Evolutionary conservation across 2,329 filamentous ascomycete genomes (phyloP).

Genomic region (Graphilbum fragrans): DNA sequence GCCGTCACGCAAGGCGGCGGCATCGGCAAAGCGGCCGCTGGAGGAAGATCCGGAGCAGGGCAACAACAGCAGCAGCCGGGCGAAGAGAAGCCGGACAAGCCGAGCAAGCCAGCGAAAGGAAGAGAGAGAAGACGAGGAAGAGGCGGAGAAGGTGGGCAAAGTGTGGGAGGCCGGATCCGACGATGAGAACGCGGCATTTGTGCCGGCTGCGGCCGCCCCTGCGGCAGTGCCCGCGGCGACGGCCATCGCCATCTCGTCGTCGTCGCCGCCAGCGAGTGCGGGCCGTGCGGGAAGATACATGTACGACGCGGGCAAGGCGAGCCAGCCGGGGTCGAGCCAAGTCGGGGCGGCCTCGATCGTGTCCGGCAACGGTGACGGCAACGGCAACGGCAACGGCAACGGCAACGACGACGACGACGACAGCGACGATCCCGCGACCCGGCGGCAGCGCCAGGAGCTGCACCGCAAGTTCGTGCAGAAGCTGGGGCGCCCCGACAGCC

Average conservation of each 20-base stretch:
- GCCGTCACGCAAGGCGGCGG: slow-evolving; percentile 15
- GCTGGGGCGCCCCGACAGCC: slow-evolving; percentile 73
- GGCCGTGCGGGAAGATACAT: slow-evolving; percentile 39
- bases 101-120: neutral
- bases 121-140: neutral
- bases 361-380: neutral
- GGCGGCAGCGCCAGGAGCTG: slow-evolving; percentile 53
- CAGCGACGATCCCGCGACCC: slow-evolving; percentile 29
- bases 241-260: slow-evolving; percentile 15
- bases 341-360: slow-evolving; percentile 10
- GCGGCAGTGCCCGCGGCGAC: slow-evolving; percentile 12
- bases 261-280: slow-evolving; percentile 15
- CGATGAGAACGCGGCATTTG: neutral
- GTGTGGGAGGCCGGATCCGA: neutral
- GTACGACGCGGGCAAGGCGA: slow-evolving; percentile 21
- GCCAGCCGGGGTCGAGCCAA: slow-evolving; percentile 15
- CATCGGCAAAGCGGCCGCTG: slow-evolving; percentile 37
- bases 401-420: slow-evolving; percentile 26
- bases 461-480: slow-evolving; percentile 84
- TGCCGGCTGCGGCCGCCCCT: neutral
- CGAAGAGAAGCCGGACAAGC: neutral
- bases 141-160: neutral
- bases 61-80: slow-evolving; percentile 18
- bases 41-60: slow-evolving; percentile 32
- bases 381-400: slow-evolving; percentile 25